Evolutionary conservation across 2,329 filamentous ascomycete genomes (phyloP).

Genomic region (Botrytis fragariae): DNA sequence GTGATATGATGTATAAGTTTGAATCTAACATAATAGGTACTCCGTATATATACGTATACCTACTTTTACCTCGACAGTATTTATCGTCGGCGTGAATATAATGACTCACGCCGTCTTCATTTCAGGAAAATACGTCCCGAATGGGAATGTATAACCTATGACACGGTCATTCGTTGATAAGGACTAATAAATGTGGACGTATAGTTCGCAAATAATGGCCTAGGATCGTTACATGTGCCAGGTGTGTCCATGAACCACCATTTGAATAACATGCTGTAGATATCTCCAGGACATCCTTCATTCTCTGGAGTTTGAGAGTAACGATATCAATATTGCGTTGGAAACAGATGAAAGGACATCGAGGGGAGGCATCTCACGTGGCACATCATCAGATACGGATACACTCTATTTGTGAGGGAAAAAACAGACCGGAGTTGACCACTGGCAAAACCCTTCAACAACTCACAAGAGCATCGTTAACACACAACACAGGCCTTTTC

Average conservation of each 20-base stretch:
- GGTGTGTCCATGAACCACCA: too few species aligned
- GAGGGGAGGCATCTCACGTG: neutral
- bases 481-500: too few species aligned
- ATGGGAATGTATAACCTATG: constrained; percentile 8
- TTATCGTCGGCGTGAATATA: neutral
- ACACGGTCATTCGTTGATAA: neutral
- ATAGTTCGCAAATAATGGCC: neutral
- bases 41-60: neutral
- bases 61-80: neutral
- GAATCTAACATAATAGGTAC: neutral
- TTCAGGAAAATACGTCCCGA: constrained; percentile 11
- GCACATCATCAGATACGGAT: neutral
- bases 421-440: neutral
- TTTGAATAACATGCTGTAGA: neutral
- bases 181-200: neutral
- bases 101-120: neutral
- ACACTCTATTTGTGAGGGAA: neutral
- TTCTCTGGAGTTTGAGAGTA: neutral
- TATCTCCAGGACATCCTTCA: neutral
- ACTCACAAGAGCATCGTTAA: too few species aligned
- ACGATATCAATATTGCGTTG: too few species aligned
- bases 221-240: neutral
- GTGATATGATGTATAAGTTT: neutral
- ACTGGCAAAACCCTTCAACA: neutral
- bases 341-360: neutral